These are phyloP conservation scores for Carex kokanica DNA, from an alignment of 176 grass and related monocot genomes.

Conservation along the genomic window DNA sequence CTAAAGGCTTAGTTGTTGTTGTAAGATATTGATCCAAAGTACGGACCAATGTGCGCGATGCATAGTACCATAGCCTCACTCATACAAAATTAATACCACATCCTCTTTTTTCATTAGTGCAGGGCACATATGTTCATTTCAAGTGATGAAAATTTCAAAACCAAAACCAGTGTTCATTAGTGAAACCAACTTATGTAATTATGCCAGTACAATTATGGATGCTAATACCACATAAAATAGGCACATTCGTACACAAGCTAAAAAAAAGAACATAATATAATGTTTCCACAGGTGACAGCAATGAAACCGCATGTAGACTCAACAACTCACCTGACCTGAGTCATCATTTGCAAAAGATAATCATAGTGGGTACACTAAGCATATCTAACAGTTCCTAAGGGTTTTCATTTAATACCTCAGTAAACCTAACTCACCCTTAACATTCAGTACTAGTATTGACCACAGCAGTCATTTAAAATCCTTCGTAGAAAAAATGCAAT, in stretches of 20 bases:
- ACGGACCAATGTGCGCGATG: too few species aligned
- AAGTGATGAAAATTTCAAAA: background rate
- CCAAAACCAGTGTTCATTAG: background rate
- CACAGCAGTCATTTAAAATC: background rate
- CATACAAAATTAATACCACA: background rate
- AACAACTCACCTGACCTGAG: background rate
- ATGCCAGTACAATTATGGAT: too few species aligned
- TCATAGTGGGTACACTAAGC: background rate
- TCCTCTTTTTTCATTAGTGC: background rate
- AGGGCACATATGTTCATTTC: background rate
- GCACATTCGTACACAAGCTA: background rate
- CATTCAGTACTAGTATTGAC: background rate
- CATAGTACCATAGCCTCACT: too few species aligned
- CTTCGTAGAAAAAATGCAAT: background rate
- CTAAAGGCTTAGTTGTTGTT: too few species aligned
- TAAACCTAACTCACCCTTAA: background rate
- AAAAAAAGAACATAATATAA: background rate
- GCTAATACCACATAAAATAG: background rate
- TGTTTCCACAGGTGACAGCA: background rate
- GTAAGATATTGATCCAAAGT: too few species aligned
- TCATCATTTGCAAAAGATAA: background rate
- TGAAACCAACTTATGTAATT: background rate
- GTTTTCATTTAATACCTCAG: background rate
- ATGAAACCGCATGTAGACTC: background rate
- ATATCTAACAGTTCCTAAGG: background rate